Conservation (phyloP, 768 basidiomycete species). For the Dentipellis fragilis region DNA sequence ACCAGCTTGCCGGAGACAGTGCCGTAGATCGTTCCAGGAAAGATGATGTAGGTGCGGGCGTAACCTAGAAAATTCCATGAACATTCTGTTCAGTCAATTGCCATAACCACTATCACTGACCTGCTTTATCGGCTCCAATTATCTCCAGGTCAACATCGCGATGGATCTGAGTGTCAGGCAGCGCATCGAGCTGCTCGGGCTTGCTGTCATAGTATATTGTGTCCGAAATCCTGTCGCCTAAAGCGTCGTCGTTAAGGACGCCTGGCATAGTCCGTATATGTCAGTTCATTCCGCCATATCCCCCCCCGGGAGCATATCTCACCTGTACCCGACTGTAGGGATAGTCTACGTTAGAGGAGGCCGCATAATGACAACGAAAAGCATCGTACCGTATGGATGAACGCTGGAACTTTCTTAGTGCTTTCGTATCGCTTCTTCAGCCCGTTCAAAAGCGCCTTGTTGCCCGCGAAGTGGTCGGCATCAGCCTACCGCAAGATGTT, state of each 20-base stretch:
- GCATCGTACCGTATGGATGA: not conserved
- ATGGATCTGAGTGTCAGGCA: conserved; percentile 37
- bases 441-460: not conserved
- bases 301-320: not conserved
- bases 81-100: not conserved
- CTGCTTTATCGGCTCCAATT: conserved; percentile 38
- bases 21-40: conserved; percentile 53
- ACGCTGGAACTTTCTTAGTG: not conserved
- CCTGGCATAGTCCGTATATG: conserved; percentile 20
- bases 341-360: conserved; percentile 5
- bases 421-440: not conserved
- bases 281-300: not conserved
- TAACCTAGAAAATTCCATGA: conserved; percentile 27
- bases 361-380: not conserved
- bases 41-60: conserved; percentile 40
- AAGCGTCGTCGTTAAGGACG: not conserved
- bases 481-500: not conserved
- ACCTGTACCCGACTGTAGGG: not conserved
- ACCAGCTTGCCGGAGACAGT: conserved; percentile 37
- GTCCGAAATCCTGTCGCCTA: conserved; percentile 21
- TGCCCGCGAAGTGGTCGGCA: not conserved
- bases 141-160: conserved; percentile 39
- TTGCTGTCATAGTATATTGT: conserved; percentile 42
- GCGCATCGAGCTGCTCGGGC: conserved; percentile 29
- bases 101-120: conserved; percentile 16